Evolutionary conservation across 164 flowering plant genomes (phyloP).

Genomic region (grape (Vitis vinifera)): ASM3070453v1 NC_081812.1:17553501-17554000

Average conservation of each 20-base stretch:
- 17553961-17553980: too few species aligned
- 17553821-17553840: constrained; percentile 37
- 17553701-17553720: constrained; percentile 67
- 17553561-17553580: too few species aligned
- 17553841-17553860: constrained; percentile 28
- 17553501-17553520: too few species aligned
- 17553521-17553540: too few species aligned
- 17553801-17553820: constrained; percentile 40
- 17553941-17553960: too few species aligned
- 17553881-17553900: neutral
- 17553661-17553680: neutral
- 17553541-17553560: too few species aligned
- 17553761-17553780: constrained; percentile 61
- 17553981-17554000: too few species aligned
- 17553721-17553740: constrained; percentile 59
- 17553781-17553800: constrained; percentile 71
- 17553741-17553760: constrained; percentile 72
- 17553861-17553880: neutral
- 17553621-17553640: neutral
- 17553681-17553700: constrained; percentile 56
- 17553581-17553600: neutral
- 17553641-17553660: too few species aligned
- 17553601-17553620: neutral
- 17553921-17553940: too few species aligned
- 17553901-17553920: neutral